Percentiles rank a stretch among this genome's conserved stretches.
Conservation (phyloP, 441 rosid species). For the Populus hybrid region DNA sequence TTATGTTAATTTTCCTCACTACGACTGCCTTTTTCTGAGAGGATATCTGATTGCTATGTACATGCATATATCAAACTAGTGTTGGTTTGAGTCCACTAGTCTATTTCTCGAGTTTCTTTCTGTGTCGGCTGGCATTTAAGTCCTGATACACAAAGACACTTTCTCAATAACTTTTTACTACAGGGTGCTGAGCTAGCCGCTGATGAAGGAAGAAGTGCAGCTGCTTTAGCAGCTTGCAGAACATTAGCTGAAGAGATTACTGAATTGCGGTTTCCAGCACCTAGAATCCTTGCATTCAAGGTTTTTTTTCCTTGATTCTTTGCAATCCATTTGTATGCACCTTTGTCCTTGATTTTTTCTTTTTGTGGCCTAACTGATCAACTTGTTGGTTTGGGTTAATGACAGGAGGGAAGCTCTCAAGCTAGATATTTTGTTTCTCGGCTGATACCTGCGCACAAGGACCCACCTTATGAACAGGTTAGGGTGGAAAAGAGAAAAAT, state of each 20-base stretch:
- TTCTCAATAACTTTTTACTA: conserved; percentile 14
- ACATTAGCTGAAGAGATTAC: conserved; percentile 95
- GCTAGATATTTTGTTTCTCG: conserved; percentile 90
- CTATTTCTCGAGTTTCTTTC: not conserved
- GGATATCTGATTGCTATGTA: not conserved
- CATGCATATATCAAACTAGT: not conserved
- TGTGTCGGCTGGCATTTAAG: not conserved
- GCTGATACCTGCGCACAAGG: conserved; percentile 95
- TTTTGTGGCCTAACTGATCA: conserved; percentile 6
- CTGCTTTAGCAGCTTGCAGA: conserved; percentile 92
- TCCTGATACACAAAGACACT: not conserved
- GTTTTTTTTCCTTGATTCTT: conserved; percentile 33
- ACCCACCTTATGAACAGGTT: conserved; percentile 97
- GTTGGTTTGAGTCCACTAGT: not conserved
- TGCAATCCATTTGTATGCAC: not conserved
- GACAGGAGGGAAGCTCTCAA: conserved; percentile 94
- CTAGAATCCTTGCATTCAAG: conserved; percentile 94
- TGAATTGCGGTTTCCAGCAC: conserved; percentile 92
- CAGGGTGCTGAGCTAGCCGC: conserved; percentile 94
- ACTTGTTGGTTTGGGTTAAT: conserved; percentile 18
- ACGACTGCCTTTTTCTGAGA: not conserved
- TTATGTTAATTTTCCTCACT: not conserved
- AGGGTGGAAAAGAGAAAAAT: conserved; percentile 3
- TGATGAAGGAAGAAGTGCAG: conserved; percentile 82
- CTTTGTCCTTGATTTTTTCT: conserved; percentile 5